These are phyloP conservation scores for Mycena crocata DNA, from an alignment of 768 basidiomycete genomes.

Conservation along the genomic window DNA sequence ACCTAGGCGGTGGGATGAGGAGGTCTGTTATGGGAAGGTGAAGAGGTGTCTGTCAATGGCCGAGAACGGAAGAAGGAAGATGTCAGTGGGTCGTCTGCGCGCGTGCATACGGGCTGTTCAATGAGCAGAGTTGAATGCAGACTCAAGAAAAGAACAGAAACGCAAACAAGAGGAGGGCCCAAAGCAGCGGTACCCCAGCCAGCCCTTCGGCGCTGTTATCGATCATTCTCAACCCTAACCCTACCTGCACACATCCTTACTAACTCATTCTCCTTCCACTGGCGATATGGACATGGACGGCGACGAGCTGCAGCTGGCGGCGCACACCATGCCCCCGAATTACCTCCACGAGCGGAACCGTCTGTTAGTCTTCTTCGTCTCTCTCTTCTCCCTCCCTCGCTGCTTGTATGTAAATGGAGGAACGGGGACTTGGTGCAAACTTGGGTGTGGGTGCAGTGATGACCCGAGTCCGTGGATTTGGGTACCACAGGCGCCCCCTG, in stretches of 20 bases:
- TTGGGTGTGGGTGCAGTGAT: slow-evolving; percentile 8
- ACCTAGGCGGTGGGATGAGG: no score
- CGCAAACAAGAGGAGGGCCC: no score
- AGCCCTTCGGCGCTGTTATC: neutral
- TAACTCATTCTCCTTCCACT: no score
- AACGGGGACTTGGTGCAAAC: neutral
- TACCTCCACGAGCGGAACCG: slow-evolving; percentile 52
- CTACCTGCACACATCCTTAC: neutral
- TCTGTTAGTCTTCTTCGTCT: slow-evolving; percentile 47
- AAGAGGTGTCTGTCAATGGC: no score
- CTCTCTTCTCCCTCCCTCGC: neutral
- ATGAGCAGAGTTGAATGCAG: no score
- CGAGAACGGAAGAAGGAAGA: no score
- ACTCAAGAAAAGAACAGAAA: no score
- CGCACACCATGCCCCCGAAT: slow-evolving; percentile 24
- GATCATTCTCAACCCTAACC: neutral
- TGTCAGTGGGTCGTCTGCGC: no score
- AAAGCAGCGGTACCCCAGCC: no score
- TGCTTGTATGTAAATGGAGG: no score
- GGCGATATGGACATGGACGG: slow-evolving; percentile 2
- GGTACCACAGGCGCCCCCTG: slow-evolving; percentile 21
- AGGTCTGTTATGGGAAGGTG: no score
- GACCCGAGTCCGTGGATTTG: slow-evolving; percentile 48
- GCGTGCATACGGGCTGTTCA: no score
- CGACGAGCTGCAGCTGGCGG: slow-evolving; percentile 7